Evolutionary conservation across 768 basidiomycete species (phyloP), one percentile per base, ranked within the genome.

Genomic region (Lentinula edodes): DNA sequence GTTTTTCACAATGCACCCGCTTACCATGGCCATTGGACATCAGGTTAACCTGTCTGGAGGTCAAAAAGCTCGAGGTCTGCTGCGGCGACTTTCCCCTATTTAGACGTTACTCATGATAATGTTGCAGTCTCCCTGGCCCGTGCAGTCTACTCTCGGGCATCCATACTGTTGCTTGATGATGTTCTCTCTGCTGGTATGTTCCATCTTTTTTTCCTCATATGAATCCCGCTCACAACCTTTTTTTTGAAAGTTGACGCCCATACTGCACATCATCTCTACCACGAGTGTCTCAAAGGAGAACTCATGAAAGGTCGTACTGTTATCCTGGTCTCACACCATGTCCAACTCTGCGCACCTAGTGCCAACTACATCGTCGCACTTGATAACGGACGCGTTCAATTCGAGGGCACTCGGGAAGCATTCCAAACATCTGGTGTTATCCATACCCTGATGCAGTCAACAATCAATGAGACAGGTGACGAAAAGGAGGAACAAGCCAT

Each of bases 301-400:
- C 79, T 98, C 39, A 85, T 95, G 80, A 74, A 76, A 56, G 87
- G 85, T 28, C 83, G 95, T 41, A 98, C 97, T 0, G 77, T 95
- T 64, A 85, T 98, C 62, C 81, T 99, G 13, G 96, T 98, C 55
- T 97, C 95, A 2, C 96, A 99, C 69, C 94, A 96, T 68, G 90
- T 97, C 38, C 90, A 94, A 68, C 80, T 98, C 4, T 94, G 92
- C 68, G 81, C 86, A 2, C 85, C 91, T 1, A 89, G 84, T 35
- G 93, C 95, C 1, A 76, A 74, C 28, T 95, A 93, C 71, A 80
- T 98, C 65, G 90, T 96, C 42, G 87, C 89, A 13, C 78, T 94
- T 34, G 91, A 93, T 66, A 87, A 90, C 67, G 92, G 91, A 35
- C 83, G 84, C n/a, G 81, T 95, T 13, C 75, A 82, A 51, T 96